Base-by-base conservation (phyloP, 2,329 filamentous ascomycete genomes). In the Lasiodiplodia theobromae region DNA sequence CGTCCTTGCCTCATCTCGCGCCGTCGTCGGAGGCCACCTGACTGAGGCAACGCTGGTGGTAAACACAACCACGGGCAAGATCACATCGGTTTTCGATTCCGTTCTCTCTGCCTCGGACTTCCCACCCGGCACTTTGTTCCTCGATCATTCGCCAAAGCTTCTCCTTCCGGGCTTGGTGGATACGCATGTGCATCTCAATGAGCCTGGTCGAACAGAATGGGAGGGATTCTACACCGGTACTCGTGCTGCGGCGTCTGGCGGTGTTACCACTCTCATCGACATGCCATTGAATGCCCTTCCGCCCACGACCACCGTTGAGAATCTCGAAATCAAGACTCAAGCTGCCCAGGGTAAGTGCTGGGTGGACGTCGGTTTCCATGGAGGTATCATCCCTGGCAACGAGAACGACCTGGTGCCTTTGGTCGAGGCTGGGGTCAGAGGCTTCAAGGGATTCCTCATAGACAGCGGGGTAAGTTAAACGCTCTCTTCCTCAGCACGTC, bases 331-430 rank as follows among this genome's bases (percentile, higher is more conserved):
- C 83, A 99, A 99, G 85, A 85, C 97, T 56, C 87, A 88, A 34
- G 96, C 96, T 25, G 93, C 93, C 51, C 81, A 87, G 70, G 93
- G 92, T 38, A 91, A 98, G 82, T 97, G 95, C 82, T 99, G 95
- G 95, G 93, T 98, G 28, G 96, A 98, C 75, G 94, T 98, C n/a
- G 96, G 94, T 37, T 98, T 99, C 80, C 98, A 98, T 77, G 96
- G 96, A 31, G 96, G 96, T 38, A 89, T 98, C 49, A 89, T 99
- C 58, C 96, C 96, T 3, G 96, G 95, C 1, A 99, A 99, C 77
- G 87, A 90, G 2, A 80, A 87, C 12, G 89, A 98, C 75, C 82
- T 99, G 67, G 88, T 92, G 73, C 90, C 89, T 0, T 85, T 99
- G 3, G 92, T 98, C 0, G 87, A 92, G 68, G 91, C 89, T 51